A percentile compares a stretch with the other conserved stretches of the same genome.
Conservation (phyloP, 306 rosid species). For the Cicer judaicum region DNA sequence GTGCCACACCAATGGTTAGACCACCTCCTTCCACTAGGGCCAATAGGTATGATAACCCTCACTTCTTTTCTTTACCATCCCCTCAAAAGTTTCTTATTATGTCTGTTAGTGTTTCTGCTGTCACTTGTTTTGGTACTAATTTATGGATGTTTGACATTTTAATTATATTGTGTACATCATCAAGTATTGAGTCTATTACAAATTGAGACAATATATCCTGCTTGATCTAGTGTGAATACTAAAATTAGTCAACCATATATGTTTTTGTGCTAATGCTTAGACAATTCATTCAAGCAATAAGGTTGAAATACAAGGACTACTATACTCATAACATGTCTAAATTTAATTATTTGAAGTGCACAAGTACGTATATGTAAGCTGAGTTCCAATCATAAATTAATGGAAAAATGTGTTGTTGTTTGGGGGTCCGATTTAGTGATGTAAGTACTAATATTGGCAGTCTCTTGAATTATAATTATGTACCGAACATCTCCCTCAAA, state of each 20-base stretch:
- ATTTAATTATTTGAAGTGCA: conserved; percentile 14
- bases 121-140: background rate
- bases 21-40: conserved; percentile 60
- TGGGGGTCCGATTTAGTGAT: conserved; percentile 5
- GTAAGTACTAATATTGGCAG: conserved; percentile 12
- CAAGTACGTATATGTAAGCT: background rate
- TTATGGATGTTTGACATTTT: conserved; percentile 30
- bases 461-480: conserved; percentile 20
- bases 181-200: conserved; percentile 26
- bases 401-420: conserved; percentile 13
- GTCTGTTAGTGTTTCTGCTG: conserved; percentile 8
- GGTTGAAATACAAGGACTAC: conserved; percentile 4
- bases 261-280: conserved; percentile 1
- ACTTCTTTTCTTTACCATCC: background rate
- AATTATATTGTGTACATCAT: conserved; percentile 2
- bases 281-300: background rate
- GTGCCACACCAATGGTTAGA: conserved; percentile 58
- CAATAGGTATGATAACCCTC: conserved; percentile 62
- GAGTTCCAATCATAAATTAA: conserved; percentile 29
- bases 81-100: background rate
- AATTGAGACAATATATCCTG: conserved; percentile 2
- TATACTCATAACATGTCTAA: background rate
- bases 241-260: background rate
- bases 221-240: conserved; percentile 20
- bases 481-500: conserved; percentile 6